These are phyloP conservation scores for Cyberlindnera saturnus DNA, from an alignment of 805 yeast species.

Conservation along the genomic window DNA sequence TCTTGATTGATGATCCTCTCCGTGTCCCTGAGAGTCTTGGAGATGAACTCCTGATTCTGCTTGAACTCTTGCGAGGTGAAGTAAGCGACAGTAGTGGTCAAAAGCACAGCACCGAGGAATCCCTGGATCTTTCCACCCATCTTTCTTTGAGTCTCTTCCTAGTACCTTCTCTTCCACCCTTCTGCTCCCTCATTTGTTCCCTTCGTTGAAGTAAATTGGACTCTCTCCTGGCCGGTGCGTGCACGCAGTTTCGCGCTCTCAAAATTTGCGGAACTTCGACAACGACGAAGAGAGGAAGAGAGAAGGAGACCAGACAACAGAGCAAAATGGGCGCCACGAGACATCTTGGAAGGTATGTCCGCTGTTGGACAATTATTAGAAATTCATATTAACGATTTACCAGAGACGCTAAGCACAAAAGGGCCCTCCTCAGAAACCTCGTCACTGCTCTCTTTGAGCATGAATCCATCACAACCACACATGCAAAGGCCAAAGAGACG, in stretches of 20 bases:
- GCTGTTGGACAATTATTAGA: not conserved
- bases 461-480: constrained; percentile 67
- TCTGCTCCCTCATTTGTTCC: no score
- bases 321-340: constrained; percentile 21
- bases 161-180: no score
- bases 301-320: not conserved
- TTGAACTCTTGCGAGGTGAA: constrained; percentile 53
- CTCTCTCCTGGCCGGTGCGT: no score
- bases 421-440: constrained; percentile 54
- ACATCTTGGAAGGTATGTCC: constrained; percentile 17
- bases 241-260: no score
- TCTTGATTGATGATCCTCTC: constrained; percentile 43
- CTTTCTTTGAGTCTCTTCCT: not conserved
- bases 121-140: constrained; percentile 51
- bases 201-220: no score
- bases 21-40: constrained; percentile 42
- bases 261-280: not conserved
- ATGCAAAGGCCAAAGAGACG: constrained; percentile 68
- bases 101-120: constrained; percentile 54
- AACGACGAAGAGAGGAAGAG: no score
- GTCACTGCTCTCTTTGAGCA: constrained; percentile 63
- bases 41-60: constrained; percentile 39
- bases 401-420: constrained; percentile 24
- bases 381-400: constrained; percentile 4
- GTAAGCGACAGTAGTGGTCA: constrained; percentile 58